Evolutionary conservation across 805 yeast species (phyloP).

Genomic region (Wickerhamiella bombiphila): DNA sequence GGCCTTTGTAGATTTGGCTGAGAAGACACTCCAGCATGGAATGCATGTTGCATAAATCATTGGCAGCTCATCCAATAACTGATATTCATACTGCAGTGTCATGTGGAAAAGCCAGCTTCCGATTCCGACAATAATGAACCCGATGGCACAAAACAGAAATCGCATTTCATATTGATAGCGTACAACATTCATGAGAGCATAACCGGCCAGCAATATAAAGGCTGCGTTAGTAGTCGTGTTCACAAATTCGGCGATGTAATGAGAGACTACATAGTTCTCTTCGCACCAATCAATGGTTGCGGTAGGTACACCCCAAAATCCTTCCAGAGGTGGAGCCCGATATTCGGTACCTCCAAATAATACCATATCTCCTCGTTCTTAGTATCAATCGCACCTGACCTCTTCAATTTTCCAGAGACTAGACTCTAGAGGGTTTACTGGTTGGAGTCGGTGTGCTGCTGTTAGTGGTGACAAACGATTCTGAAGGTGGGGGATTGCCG

Average conservation of each 20-base stretch:
- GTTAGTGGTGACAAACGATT: no score
- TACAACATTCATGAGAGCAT: constrained; percentile 46
- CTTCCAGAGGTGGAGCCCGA: constrained; percentile 11
- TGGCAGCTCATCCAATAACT: constrained; percentile 86
- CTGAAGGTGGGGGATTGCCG: no score
- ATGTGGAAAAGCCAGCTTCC: constrained; percentile 95
- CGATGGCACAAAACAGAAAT: constrained; percentile 56
- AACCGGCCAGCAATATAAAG: constrained; percentile 40
- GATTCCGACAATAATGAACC: constrained; percentile 78
- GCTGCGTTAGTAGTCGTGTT: constrained; percentile 68
- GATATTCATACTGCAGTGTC: constrained; percentile 83
- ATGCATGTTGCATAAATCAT: constrained; percentile 97
- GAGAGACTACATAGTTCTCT: constrained; percentile 80
- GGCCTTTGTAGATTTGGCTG: constrained; percentile 34
- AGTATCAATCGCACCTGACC: no score
- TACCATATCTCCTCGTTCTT: not conserved
- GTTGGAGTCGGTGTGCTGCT: no score
- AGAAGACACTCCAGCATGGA: constrained; percentile 74
- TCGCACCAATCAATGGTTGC: constrained; percentile 99
- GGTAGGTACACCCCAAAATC: constrained; percentile 33
- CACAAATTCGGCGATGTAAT: constrained; percentile 77
- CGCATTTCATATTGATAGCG: constrained; percentile 51
- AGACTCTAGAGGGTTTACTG: no score
- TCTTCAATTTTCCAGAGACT: no score
- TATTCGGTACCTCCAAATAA: constrained; percentile 4